Conservation (phyloP, 495 filamentous ascomycete species). For the Penicillium robsamsonii region DNA sequence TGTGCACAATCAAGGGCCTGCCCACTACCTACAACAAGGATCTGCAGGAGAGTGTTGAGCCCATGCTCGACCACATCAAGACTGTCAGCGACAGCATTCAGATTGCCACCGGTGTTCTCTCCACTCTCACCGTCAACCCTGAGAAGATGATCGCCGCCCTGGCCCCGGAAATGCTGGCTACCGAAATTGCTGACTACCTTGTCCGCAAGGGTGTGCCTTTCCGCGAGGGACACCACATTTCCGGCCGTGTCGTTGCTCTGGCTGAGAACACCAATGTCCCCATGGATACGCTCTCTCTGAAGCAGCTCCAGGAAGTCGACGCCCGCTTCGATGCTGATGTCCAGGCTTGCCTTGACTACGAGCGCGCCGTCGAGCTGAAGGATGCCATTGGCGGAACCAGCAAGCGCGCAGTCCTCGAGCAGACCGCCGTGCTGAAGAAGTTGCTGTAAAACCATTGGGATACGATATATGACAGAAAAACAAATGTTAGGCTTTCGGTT, state of each 20-base stretch:
- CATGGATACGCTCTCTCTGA: conserved; percentile 73
- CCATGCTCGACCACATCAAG: conserved; percentile 83
- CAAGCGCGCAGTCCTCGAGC: conserved; percentile 68
- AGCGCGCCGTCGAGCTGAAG: conserved; percentile 81
- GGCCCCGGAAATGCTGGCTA: conserved; percentile 72
- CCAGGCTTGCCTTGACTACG: conserved; percentile 72
- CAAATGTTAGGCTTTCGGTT: conserved; percentile 19
- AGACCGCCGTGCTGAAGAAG: conserved; percentile 69
- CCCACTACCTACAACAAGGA: conserved; percentile 96
- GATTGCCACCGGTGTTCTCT: conserved; percentile 77
- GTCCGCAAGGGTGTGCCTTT: conserved; percentile 82
- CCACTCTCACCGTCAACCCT: conserved; percentile 62
- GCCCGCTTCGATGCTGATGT: conserved; percentile 75
- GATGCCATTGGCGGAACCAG: conserved; percentile 81
- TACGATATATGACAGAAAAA: conserved; percentile 13
- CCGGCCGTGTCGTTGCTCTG: conserved; percentile 72
- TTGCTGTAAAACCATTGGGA: conserved; percentile 28
- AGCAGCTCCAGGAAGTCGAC: conserved; percentile 73
- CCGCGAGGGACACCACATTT: conserved; percentile 85
- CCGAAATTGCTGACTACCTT: conserved; percentile 87
- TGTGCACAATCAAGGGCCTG: conserved; percentile 82
- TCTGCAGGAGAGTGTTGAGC: conserved; percentile 86
- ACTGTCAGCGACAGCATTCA: conserved; percentile 81
- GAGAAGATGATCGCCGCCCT: conserved; percentile 78
- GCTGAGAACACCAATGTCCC: conserved; percentile 66